Evolutionary conservation across 768 basidiomycete genomes (phyloP).

Genomic region (Strobilomyces echinocephalus): DNA sequence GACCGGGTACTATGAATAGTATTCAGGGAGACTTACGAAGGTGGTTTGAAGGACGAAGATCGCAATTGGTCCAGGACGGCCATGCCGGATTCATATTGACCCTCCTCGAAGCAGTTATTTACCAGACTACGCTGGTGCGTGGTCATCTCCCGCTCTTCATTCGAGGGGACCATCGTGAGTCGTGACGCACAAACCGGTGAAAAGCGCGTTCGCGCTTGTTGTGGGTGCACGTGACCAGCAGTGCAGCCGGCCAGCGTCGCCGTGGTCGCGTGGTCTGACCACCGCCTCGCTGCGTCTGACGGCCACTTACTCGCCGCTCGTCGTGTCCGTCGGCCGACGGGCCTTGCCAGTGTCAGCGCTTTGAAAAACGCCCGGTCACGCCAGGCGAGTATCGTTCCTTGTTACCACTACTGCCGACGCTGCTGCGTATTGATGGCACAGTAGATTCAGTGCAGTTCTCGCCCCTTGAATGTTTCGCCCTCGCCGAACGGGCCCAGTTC

Average conservation of each 20-base stretch:
- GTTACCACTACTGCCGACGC: constrained; percentile 6
- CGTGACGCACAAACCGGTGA: too few species aligned
- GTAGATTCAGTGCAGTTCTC: constrained; percentile 7
- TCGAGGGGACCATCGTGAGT: constrained; percentile 12
- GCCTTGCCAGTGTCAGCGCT: not conserved
- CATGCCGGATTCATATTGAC: constrained; percentile 68
- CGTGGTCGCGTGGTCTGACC: not conserved
- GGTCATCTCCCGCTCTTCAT: constrained; percentile 41
- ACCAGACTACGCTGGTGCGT: constrained; percentile 51
- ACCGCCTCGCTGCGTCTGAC: constrained; percentile 19
- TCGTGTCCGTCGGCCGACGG: not conserved
- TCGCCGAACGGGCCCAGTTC: constrained; percentile 18
- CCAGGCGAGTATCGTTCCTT: constrained; percentile 12
- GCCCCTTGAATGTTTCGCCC: constrained; percentile 24
- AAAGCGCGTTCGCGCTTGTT: not conserved
- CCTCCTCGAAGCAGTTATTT: constrained; percentile 73
- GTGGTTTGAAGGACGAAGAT: constrained; percentile 52
- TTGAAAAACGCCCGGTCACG: not conserved
- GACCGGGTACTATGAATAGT: constrained; percentile 7
- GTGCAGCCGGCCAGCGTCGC: not conserved
- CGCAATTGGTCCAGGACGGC: constrained; percentile 58
- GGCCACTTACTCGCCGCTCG: constrained; percentile 1
- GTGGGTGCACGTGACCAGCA: constrained; percentile 21
- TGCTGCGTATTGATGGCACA: constrained; percentile 22
- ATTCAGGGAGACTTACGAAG: constrained; percentile 41